These are phyloP conservation scores for Triangularia setosa DNA, from an alignment of 2,329 filamentous ascomycete species.

Conservation along the genomic window DNA sequence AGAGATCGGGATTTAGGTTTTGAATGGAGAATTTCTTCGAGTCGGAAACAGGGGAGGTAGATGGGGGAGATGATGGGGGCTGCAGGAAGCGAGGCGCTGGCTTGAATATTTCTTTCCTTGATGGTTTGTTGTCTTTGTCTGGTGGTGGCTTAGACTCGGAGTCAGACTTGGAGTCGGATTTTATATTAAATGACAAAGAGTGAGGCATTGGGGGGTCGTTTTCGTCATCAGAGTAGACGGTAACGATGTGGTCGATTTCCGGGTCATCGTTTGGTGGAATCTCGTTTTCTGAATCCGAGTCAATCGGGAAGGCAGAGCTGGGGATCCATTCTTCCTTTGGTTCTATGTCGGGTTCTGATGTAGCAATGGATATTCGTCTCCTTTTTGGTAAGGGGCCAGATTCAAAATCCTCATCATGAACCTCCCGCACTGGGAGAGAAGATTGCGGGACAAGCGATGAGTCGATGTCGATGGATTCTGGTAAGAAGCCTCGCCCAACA, in stretches of 20 bases:
- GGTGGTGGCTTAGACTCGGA: background rate
- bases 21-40: background rate
- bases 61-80: conserved; percentile 18
- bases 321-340: background rate
- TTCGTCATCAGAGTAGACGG: background rate
- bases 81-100: conserved; percentile 38
- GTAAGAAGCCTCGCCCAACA: conserved; percentile 7
- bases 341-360: conserved; percentile 13
- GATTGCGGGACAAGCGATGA: conserved; percentile 24
- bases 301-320: background rate
- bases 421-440: background rate
- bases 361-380: conserved; percentile 34
- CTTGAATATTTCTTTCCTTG: conserved; percentile 32
- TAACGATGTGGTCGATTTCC: background rate
- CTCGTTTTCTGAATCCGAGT: background rate
- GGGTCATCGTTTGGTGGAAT: background rate
- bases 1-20: conserved; percentile 30
- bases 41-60: conserved; percentile 23
- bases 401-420: conserved; percentile 1
- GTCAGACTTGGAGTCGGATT: background rate
- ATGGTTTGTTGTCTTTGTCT: background rate
- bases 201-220: background rate
- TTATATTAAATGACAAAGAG: background rate
- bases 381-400: conserved; percentile 32
- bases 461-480: conserved; percentile 26